These are phyloP conservation scores for Pyrenopolyporus hunteri DNA, from an alignment of 495 filamentous ascomycete species.

Conservation along the genomic window DNA sequence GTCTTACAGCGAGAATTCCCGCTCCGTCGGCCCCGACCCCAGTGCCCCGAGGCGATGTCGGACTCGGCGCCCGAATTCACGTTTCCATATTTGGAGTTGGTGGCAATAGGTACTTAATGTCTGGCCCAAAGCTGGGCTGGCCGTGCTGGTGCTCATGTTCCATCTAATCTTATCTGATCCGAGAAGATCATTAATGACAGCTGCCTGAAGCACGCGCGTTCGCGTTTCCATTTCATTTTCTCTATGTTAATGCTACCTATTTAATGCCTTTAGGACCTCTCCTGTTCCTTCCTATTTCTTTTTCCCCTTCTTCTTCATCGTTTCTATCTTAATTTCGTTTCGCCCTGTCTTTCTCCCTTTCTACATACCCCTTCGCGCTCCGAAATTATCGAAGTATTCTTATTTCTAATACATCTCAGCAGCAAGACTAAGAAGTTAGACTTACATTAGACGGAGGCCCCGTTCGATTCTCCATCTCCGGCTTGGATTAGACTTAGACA, in stretches of 20 bases:
- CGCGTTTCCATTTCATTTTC: not conserved
- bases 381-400: not conserved
- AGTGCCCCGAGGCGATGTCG: constrained; percentile 37
- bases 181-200: constrained; percentile 1
- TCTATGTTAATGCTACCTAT: not conserved
- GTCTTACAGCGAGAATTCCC: constrained; percentile 10
- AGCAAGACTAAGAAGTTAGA: no score
- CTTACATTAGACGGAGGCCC: not conserved
- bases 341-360: not conserved
- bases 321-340: not conserved
- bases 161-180: constrained; percentile 47
- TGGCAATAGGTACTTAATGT: no score
- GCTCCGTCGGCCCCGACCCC: constrained; percentile 19
- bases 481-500: not conserved
- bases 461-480: constrained; percentile 19
- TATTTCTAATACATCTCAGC: not conserved
- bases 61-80: constrained; percentile 17
- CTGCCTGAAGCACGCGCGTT: not conserved
- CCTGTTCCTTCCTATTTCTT: not conserved
- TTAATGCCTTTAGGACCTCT: not conserved
- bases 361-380: not conserved
- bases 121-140: no score
- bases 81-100: constrained; percentile 1
- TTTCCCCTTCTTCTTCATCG: not conserved
- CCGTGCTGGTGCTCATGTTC: no score